These are phyloP conservation scores for Cystobasidium pallidum DNA, from an alignment of 1,284 basidiomycete genomes.

Conservation along the genomic window DNA sequence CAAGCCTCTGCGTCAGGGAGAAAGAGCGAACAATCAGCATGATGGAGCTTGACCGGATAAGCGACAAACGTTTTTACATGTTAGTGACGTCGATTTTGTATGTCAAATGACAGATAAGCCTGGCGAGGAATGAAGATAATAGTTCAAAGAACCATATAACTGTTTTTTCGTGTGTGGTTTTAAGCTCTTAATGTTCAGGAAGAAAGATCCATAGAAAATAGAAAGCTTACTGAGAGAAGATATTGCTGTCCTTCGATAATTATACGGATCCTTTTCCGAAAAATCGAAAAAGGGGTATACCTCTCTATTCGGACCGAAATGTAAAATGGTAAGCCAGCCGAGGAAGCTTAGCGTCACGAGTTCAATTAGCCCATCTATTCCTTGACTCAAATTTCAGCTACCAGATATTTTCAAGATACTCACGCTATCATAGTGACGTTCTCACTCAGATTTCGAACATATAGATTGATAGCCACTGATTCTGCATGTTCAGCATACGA, in stretches of 20 bases:
- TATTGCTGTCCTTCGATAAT: slow-evolving; percentile 62
- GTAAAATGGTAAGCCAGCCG: slow-evolving; percentile 61
- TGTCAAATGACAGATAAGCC: slow-evolving; percentile 58
- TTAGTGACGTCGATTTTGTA: slow-evolving; percentile 62
- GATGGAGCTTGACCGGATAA: background rate
- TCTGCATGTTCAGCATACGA: slow-evolving; percentile 60
- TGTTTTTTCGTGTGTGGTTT: background rate
- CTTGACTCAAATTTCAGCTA: no score
- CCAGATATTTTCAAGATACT: no score
- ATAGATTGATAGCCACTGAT: slow-evolving; percentile 56
- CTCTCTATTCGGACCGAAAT: slow-evolving; percentile 62
- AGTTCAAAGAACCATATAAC: slow-evolving; percentile 63
- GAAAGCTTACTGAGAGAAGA: slow-evolving; percentile 57
- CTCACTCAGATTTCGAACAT: slow-evolving; percentile 63
- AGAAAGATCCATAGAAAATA: no score
- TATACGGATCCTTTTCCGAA: slow-evolving; percentile 62
- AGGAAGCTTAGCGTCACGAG: slow-evolving; percentile 50
- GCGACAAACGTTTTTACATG: background rate
- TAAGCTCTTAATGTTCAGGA: no score
- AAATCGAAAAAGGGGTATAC: slow-evolving; percentile 65
- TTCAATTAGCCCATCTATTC: no score
- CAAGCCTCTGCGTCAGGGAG: slow-evolving; percentile 55
- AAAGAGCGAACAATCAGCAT: background rate
- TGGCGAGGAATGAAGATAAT: slow-evolving; percentile 60
- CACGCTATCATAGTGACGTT: slow-evolving; percentile 59